Base-by-base conservation (phyloP, 176 grass and related monocot species). In the Thalia dealbata region DNA sequence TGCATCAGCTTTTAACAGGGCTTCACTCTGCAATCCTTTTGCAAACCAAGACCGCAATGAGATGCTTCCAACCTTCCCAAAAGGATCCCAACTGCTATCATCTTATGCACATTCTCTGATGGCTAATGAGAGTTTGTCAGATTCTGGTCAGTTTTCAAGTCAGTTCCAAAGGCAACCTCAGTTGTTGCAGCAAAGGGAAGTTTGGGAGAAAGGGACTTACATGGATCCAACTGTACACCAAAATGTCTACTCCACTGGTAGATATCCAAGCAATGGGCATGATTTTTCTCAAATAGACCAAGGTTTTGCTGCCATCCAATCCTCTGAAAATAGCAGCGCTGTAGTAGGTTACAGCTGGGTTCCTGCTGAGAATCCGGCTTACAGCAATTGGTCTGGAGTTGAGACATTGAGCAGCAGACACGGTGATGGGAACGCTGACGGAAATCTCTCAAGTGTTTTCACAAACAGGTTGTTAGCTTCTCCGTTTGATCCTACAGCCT, bases 381-480 rank as follows among this genome's bases (percentile, higher is more conserved):
- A 82, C 71, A 76, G 73, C 78, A 78, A 73, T 73, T 63, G 77
- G 67, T 64, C 76, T 46, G 82, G 72, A 15, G 74, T 84, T 55
- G 81, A 81, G 21, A 70, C 61, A 3, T 58, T 18, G 32, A 78
- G 79, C 64, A 64, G 74, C 61, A 51, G 32, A 21, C 81, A 75
- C 44, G 8, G 74, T 70, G 73, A 84, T 50, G 77, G 69, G 44
- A 82, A 62, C 73, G 56, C 75, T 10, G 61, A 84, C 76, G 86
- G 86, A 69, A 79, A 79, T 54, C 79, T 88, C 38, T 82, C 78
- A 15, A 76, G 75, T 41, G 75, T 80, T 64, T 60, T 84, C 52
- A 78, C 71, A 67, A 84, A 72, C 27, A 68, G 26, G 42, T 58
- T 76, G 22, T 71, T 78, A 29, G 42, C 72, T 24, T 74, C 81